Evolutionary conservation across 441 rosid genomes (phyloP).

Genomic region (Aquilaria agallochum): DNA sequence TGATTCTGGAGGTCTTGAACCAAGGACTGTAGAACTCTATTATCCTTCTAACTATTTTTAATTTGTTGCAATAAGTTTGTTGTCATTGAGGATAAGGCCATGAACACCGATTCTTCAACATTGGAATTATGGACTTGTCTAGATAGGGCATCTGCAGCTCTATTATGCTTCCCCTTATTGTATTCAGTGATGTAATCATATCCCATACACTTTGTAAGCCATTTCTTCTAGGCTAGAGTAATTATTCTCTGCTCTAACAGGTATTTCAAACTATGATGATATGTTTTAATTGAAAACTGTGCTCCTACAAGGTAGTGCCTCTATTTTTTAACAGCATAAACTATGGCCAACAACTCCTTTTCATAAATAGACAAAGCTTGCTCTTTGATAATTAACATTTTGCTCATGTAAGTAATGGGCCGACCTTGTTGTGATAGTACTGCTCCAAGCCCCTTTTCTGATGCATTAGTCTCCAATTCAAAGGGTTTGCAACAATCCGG

Average conservation of each 20-base stretch:
- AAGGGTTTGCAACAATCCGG: no score
- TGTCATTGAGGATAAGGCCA: background rate
- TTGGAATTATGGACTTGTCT: background rate
- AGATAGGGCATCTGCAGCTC: conserved; percentile 1
- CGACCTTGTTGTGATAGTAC: no score
- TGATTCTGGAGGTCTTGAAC: background rate
- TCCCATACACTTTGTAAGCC: background rate
- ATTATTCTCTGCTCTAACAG: background rate
- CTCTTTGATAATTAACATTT: no score
- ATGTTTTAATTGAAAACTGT: background rate
- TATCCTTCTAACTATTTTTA: background rate
- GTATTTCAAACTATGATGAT: background rate
- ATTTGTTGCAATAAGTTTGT: background rate
- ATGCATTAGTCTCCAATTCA: no score
- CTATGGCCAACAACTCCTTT: no score
- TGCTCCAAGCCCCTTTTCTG: no score
- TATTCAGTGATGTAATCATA: conserved; percentile 3
- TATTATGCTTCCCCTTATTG: conserved; percentile 2
- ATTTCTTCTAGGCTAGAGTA: background rate
- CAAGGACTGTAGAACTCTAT: background rate
- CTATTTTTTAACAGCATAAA: no score
- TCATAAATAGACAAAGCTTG: background rate
- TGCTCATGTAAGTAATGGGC: no score
- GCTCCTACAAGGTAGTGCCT: no score
- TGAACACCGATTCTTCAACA: background rate